Evolutionary conservation across 2,329 filamentous ascomycete species (phyloP).

Genomic region (Cytospora piceae): DNA sequence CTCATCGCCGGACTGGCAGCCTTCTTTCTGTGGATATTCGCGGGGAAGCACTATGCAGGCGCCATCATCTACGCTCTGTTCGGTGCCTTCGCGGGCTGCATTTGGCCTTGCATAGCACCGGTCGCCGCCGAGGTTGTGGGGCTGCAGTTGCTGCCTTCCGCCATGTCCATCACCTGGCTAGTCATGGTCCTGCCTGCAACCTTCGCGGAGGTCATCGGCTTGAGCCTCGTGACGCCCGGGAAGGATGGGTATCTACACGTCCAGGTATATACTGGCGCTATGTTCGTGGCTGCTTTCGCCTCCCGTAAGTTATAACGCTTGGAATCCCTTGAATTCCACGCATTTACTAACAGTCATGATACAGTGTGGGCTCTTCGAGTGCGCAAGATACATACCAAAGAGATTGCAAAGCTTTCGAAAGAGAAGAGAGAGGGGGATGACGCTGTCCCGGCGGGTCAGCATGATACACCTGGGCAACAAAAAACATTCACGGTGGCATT

Average conservation of each 20-base stretch:
- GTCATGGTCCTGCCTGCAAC: conserved; percentile 71
- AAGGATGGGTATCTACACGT: conserved; percentile 53
- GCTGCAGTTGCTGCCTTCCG: conserved; percentile 67
- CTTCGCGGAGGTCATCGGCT: conserved; percentile 67
- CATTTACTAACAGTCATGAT: not conserved
- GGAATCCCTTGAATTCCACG: not conserved
- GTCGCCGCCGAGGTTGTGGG: conserved; percentile 77
- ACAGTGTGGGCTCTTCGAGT: conserved; percentile 47
- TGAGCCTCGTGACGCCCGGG: conserved; percentile 54
- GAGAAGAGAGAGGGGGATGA: conserved; percentile 37
- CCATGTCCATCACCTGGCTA: conserved; percentile 72
- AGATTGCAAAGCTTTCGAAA: conserved; percentile 37
- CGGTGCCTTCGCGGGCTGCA: conserved; percentile 70
- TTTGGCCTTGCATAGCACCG: conserved; percentile 71
- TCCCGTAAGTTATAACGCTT: conserved; percentile 41
- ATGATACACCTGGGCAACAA: not conserved
- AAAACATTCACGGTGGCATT: conserved; percentile 18
- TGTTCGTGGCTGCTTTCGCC: conserved; percentile 60
- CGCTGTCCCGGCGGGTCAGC: conserved; percentile 26
- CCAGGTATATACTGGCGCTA: conserved; percentile 63
- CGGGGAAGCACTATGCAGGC: conserved; percentile 64
- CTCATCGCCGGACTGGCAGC: conserved; percentile 66
- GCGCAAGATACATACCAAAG: conserved; percentile 48
- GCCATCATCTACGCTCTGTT: conserved; percentile 73
- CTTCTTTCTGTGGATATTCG: conserved; percentile 74